Evolutionary conservation across 139 green algal genomes (phyloP).

Genomic region (Chlorella vulgaris): DNA sequence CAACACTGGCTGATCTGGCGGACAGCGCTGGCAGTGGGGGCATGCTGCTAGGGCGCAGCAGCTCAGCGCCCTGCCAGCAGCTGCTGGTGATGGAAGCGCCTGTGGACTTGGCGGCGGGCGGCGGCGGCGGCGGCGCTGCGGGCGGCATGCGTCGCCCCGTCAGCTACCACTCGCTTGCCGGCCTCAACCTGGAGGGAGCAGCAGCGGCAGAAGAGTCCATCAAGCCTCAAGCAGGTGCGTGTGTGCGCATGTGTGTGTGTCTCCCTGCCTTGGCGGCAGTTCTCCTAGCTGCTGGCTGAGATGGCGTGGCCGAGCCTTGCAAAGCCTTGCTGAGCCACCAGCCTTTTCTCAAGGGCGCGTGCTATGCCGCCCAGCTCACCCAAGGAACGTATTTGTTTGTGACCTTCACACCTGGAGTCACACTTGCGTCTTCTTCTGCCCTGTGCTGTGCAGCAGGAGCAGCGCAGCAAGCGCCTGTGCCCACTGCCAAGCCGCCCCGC

Average conservation of each 20-base stretch:
- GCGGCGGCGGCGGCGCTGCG: not conserved
- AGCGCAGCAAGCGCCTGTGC: not conserved
- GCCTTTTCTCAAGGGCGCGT: no score
- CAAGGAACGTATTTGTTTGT: no score
- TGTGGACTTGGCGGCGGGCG: not conserved
- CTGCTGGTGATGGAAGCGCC: not conserved
- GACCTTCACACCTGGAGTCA: no score
- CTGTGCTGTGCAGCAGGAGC: not conserved
- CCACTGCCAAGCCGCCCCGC: not conserved
- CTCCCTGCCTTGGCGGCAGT: no score
- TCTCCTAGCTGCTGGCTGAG: no score
- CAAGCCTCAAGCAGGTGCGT: not conserved
- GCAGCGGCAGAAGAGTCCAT: not conserved
- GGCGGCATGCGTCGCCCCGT: not conserved
- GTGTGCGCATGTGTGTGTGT: no score
- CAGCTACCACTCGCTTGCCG: slow-evolving; percentile 26
- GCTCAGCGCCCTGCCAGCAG: not conserved
- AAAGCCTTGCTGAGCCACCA: no score
- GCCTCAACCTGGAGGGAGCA: slow-evolving; percentile 32
- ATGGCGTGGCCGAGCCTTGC: no score
- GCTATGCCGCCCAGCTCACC: no score
- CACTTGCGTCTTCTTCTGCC: not conserved
- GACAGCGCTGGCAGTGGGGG: not conserved
- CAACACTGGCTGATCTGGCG: not conserved
- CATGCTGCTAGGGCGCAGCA: not conserved